Conservation (phyloP, 2,329 filamentous ascomycete genomes). For the Albophoma yamanashiensis region DNA sequence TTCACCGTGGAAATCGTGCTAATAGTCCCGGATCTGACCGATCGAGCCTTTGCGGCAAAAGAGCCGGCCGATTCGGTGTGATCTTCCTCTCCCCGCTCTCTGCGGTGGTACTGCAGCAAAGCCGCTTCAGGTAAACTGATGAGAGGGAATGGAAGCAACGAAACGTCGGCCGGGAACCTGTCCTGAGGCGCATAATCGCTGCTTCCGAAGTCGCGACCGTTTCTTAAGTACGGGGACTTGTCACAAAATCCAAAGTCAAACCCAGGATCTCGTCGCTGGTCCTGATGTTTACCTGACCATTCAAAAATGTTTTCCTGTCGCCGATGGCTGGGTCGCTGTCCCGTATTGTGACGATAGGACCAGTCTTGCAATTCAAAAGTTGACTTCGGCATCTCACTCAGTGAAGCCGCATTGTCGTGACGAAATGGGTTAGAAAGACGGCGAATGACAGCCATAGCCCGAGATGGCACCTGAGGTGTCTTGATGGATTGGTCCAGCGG, state of each 20-base stretch:
- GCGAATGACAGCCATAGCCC: slow-evolving; percentile 12
- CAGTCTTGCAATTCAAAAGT: slow-evolving; percentile 13
- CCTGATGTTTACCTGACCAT: background rate
- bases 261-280: background rate
- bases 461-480: slow-evolving; percentile 8
- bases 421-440: slow-evolving; percentile 16
- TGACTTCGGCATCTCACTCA: background rate
- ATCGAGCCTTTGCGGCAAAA: slow-evolving; percentile 17
- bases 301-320: background rate
- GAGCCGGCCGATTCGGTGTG: slow-evolving; percentile 19
- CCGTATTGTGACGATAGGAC: slow-evolving; percentile 19
- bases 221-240: background rate
- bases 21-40: slow-evolving; percentile 17
- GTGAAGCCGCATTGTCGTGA: background rate
- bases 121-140: slow-evolving; percentile 27
- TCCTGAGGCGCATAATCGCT: slow-evolving; percentile 9
- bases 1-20: slow-evolving; percentile 17
- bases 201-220: background rate
- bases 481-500: slow-evolving; percentile 9
- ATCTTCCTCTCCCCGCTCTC: slow-evolving; percentile 24
- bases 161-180: slow-evolving; percentile 11
- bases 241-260: background rate
- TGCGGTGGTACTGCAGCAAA: slow-evolving; percentile 18
- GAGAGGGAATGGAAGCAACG: slow-evolving; percentile 22
- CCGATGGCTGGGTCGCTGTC: background rate